phyloP scores from a whole-genome alignment of 2,329 filamentous ascomycete genomes.

The Chaetomium globosum region DNA sequence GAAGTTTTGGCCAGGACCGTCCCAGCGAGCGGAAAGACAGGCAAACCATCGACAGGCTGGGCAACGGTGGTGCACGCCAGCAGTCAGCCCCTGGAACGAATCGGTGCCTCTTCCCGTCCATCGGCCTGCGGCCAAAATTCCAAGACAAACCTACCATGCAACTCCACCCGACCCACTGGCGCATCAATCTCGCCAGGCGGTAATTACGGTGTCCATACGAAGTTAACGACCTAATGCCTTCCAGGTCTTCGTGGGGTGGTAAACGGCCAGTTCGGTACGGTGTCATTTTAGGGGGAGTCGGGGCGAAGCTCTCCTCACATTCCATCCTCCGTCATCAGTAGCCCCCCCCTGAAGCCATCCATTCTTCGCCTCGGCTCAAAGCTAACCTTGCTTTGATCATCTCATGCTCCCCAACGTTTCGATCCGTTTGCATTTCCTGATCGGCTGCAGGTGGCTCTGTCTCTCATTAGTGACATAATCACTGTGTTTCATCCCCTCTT shows the following conservation, averaged over 20 bases:
- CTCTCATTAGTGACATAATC: background rate
- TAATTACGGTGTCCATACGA: conserved; percentile 10
- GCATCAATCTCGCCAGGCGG: conserved; percentile 18
- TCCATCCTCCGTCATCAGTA: conserved; percentile 2
- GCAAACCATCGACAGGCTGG: conserved; percentile 23
- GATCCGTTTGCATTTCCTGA: conserved; percentile 17
- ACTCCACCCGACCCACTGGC: conserved; percentile 19
- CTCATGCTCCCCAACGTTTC: background rate
- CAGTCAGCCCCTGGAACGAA: conserved; percentile 32
- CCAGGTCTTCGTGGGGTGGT: background rate
- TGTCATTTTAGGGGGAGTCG: background rate
- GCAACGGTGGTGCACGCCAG: conserved; percentile 30
- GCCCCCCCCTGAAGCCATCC: background rate
- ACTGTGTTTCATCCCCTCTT: conserved; percentile 3
- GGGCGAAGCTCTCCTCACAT: background rate
- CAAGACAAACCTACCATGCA: conserved; percentile 32
- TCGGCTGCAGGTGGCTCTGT: background rate
- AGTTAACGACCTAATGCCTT: background rate
- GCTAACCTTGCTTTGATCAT: background rate
- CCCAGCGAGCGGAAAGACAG: conserved; percentile 8
- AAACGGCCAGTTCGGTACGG: background rate
- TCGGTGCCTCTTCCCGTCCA: conserved; percentile 30
- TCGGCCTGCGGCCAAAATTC: conserved; percentile 31
- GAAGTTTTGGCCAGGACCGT: conserved; percentile 25
- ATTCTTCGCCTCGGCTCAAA: conserved; percentile 8